Base-by-base conservation (phyloP, 1,284 basidiomycete species). In the Puccinia brachypodii region DNA sequence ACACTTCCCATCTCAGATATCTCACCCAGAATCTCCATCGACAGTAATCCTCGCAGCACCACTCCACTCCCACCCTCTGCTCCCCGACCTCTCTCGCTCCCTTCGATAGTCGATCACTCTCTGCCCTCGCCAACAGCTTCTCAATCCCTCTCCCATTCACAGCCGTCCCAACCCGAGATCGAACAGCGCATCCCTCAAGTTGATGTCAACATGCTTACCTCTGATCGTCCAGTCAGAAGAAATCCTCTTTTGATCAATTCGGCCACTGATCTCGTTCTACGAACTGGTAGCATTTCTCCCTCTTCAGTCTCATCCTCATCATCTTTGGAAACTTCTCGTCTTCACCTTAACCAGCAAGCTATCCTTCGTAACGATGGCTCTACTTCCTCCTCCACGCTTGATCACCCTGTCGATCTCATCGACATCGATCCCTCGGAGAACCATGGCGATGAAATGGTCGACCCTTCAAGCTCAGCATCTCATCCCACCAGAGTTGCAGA, bases 271-370 rank as follows among this genome's bases (percentile, higher is more conserved):
- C 42, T 53, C 3, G 68, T 44, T 47, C 40, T 72, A 22, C 31
- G 71, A n/a, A 74, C 79, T 44, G 79, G 79, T 6, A 81, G 79
- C 71, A 74, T 74, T n/a, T 81, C 79, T 38, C 79, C 79, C 58
- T 81, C 79, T 22, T 81, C 79, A 66, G 69, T 81, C 42, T 81
- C 79, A 19, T 81, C 79, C 56, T 81, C 79, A 14, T 81, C 69
- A 16, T 73, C 69, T 2, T 58, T 74, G 3, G 79, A 73, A 68
- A 81, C 71, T 16, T 73, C 79, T 74, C 69, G 60, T 47, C 56
- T 73, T 42, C 28, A 64, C 38, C 42, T 47, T 13, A 60, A 42
- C 36, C 79, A 53, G 22, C 79, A 60, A 33, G 31, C 58, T 13
- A 66, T 73, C 71, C 53, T 72, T 22, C 79, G 47, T 36, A 81